Conservation (phyloP, 306 rosid species). For the Purshia tridentata region DNA sequence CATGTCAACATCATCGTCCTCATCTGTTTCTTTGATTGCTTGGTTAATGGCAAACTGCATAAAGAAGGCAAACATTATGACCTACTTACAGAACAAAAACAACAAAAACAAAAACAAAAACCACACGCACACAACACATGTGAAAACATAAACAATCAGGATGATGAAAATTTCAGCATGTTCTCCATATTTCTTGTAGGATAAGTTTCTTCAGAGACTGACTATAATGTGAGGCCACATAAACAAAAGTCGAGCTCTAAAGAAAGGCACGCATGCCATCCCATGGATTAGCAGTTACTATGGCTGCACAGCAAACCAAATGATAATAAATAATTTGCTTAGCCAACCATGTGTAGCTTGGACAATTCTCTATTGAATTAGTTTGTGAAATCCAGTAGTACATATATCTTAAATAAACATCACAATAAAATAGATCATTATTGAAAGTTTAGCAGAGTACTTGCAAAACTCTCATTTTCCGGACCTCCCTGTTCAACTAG, state of each 20-base stretch:
- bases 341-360: neutral
- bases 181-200: too few species aligned
- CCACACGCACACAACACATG: too few species aligned
- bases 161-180: too few species aligned
- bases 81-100: neutral
- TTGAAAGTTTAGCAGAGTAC: too few species aligned
- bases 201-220: too few species aligned
- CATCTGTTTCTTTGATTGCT: constrained; percentile 68
- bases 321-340: neutral
- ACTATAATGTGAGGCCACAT: too few species aligned
- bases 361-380: neutral
- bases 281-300: neutral
- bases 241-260: neutral
- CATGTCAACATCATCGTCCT: constrained; percentile 32
- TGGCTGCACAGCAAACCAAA: neutral
- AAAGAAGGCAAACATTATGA: constrained; percentile 16
- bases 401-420: neutral
- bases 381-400: neutral
- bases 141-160: too few species aligned
- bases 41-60: constrained; percentile 68
- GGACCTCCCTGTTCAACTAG: too few species aligned
- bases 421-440: neutral
- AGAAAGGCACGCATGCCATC: neutral
- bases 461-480: too few species aligned
- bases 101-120: neutral